These are phyloP conservation scores for Truncatella angustata DNA, from an alignment of 2,329 filamentous ascomycete genomes.

Conservation along the genomic window DNA sequence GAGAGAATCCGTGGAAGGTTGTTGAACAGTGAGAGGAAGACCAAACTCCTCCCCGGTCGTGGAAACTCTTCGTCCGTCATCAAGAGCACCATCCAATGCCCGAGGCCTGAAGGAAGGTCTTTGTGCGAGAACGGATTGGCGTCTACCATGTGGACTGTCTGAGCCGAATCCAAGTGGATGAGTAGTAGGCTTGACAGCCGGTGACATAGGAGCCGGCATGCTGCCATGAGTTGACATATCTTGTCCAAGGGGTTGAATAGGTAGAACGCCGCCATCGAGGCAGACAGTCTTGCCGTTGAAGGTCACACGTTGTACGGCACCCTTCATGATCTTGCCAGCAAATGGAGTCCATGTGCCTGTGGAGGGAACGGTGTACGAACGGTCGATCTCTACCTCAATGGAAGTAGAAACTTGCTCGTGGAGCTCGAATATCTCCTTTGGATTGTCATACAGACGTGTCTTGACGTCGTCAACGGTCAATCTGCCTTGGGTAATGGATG, in stretches of 20 bases:
- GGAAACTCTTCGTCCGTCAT: constrained; percentile 21
- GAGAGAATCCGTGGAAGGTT: constrained; percentile 59
- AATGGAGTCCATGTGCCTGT: constrained; percentile 67
- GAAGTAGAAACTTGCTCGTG: constrained; percentile 74
- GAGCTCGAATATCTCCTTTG: constrained; percentile 77
- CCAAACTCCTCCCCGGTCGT: constrained; percentile 41
- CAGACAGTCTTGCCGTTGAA: constrained; percentile 75
- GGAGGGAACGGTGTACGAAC: constrained; percentile 59
- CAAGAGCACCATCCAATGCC: constrained; percentile 32
- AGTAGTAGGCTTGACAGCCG: constrained; percentile 53
- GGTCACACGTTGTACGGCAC: constrained; percentile 70
- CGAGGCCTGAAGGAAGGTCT: constrained; percentile 33
- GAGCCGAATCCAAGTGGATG: constrained; percentile 33
- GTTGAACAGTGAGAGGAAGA: constrained; percentile 44
- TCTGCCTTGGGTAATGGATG: constrained; percentile 71
- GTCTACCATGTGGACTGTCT: constrained; percentile 33
- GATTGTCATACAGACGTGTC: constrained; percentile 71
- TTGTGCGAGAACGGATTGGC: constrained; percentile 31
- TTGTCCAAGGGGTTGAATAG: constrained; percentile 58
- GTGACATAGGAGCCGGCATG: constrained; percentile 49
- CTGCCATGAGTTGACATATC: constrained; percentile 73
- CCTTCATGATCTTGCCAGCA: constrained; percentile 64
- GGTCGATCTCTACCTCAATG: constrained; percentile 74
- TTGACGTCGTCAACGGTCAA: constrained; percentile 74
- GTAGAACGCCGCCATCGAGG: constrained; percentile 64